Evolutionary conservation across 2,329 filamentous ascomycete genomes (phyloP), one percentile per base, ranked within the genome.

Genomic region (Neonectria magnoliae): DNA sequence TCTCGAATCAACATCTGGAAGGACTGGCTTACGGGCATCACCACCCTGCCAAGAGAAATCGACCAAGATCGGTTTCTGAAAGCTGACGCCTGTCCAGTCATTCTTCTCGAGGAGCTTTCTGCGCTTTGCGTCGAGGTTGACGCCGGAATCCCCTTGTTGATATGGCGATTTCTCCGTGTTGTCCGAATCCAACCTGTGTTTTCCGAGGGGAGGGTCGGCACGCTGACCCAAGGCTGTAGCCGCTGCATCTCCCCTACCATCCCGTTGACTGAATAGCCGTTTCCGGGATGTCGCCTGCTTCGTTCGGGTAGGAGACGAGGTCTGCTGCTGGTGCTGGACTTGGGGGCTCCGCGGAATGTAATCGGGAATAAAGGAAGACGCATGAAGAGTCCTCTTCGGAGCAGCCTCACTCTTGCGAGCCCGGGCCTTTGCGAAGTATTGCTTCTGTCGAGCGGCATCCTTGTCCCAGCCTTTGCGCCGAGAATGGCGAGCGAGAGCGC

Each of bases 391-490:
- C 14, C 44, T 67, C 9, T 52, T 55, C n/a, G 68, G 45, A 45
- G 63, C 25, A 2, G 45, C 47, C 8, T 70, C 66, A 18, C 65
- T 68, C 56, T 65, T 69, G 29, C 70, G 67, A 51, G 68, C 67
- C 11, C 77, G 78, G 5, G 73, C 74, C 59, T 76, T 79, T 18
- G 80, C 79, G 66, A 82, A 82, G 57, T 79, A 77, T 57, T 78
- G 67, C 48, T 76, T 79, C 65, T 82, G 81, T 16, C 76, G 77
- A 20, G 75, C 71, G 18, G 68, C 62, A 42, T 81, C 77, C 29
- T 73, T 66, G 20, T 77, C 76, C 72, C 70, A 78, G 14, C 74
- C 72, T 54, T 74, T 78, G 7, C 75, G 73, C 38, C 75, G 75
- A 27, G 76, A 75, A 62, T 81, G 76, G 9, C 80, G 79, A 47